phyloP scores from a whole-genome alignment of 2,329 filamentous ascomycete species.

The Phyllosticta citrichinensis region DNA sequence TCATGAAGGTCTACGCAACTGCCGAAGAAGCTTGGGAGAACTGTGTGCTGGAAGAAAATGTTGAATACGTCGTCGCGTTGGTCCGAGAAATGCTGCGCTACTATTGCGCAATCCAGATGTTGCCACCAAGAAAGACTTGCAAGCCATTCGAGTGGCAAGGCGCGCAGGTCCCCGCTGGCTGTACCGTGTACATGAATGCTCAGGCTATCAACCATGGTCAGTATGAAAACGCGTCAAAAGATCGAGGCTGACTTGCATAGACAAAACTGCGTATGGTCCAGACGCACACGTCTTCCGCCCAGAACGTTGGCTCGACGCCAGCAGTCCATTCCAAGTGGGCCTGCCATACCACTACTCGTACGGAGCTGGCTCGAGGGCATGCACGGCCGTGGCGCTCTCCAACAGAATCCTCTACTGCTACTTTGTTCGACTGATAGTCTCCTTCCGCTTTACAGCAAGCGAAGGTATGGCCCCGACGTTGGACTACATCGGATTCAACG shows the following conservation, averaged over 20 bases:
- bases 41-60: constrained; percentile 4
- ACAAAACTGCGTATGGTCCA: constrained; percentile 4
- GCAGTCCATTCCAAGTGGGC: constrained; percentile 1
- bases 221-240: not conserved
- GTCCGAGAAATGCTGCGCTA: constrained; percentile 8
- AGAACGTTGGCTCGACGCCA: constrained; percentile 5
- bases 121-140: constrained; percentile 7
- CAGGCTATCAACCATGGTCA: constrained; percentile 10
- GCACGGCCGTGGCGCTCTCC: constrained; percentile 3
- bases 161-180: constrained; percentile 1
- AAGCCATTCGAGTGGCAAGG: constrained; percentile 5
- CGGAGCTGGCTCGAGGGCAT: constrained; percentile 7
- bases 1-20: constrained; percentile 1
- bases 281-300: constrained; percentile 6
- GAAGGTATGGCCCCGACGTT: not conserved
- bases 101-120: constrained; percentile 8
- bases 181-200: constrained; percentile 8
- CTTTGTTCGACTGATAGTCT: constrained; percentile 6
- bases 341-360: constrained; percentile 7
- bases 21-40: constrained; percentile 4
- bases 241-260: not conserved
- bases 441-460: constrained; percentile 6
- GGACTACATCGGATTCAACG: constrained; percentile 9
- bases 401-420: constrained; percentile 4
- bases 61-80: constrained; percentile 6